phyloP scores from a whole-genome alignment of 2,329 filamentous ascomycete genomes.

The Sporothrix pallida region DNA sequence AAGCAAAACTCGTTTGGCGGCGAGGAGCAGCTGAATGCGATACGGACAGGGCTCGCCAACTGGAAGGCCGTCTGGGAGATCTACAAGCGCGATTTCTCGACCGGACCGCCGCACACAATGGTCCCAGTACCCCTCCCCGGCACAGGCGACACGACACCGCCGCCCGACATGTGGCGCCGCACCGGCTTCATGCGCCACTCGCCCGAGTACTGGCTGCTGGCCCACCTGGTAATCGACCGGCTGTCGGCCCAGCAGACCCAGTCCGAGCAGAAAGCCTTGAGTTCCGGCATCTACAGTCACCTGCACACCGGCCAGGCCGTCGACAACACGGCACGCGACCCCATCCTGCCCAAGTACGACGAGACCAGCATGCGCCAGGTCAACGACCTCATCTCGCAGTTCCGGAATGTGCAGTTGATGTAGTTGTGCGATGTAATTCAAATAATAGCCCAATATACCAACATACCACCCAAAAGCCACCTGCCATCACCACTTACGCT shows the following conservation, averaged over 20 bases:
- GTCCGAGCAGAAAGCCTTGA: too few relatives aligned
- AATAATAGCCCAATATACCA: too few relatives aligned
- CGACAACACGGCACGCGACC: neutral
- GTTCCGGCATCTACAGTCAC: neutral
- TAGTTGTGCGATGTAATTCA: neutral
- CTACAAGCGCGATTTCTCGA: neutral
- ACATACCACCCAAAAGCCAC: too few relatives aligned
- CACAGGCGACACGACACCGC: neutral
- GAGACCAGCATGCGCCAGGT: conserved; percentile 32
- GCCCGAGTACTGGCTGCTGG: conserved; percentile 33
- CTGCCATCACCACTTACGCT: too few relatives aligned
- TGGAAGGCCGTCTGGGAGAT: conserved; percentile 30
- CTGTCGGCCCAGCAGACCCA: neutral
- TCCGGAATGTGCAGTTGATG: conserved; percentile 16
- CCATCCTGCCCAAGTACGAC: conserved; percentile 30
- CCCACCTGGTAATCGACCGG: conserved; percentile 20
- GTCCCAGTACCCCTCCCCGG: neutral
- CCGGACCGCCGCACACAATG: conserved; percentile 27
- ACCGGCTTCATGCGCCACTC: conserved; percentile 29
- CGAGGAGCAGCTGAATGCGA: conserved; percentile 22
- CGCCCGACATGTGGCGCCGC: conserved; percentile 28
- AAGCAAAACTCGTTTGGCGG: conserved; percentile 33
- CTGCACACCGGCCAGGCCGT: neutral
- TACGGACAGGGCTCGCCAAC: conserved; percentile 21
- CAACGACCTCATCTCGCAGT: conserved; percentile 27